phyloP scores from a whole-genome alignment of 495 filamentous ascomycete genomes.

The Letharia columbiana region DNA sequence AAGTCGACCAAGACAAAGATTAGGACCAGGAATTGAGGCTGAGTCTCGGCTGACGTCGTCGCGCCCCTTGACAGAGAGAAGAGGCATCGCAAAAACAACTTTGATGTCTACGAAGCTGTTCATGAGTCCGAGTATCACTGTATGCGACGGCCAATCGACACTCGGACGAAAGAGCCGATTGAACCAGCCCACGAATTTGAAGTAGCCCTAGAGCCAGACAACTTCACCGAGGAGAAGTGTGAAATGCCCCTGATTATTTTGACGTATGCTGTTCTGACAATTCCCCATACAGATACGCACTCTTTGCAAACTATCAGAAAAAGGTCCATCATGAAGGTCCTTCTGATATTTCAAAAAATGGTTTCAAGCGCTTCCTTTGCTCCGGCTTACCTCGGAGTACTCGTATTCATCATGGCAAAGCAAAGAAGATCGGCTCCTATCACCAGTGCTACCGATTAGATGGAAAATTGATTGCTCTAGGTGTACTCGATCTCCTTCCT shows the following conservation, averaged over 20 bases:
- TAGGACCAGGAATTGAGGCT: not conserved
- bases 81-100: slow-evolving; percentile 59
- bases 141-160: slow-evolving; percentile 43
- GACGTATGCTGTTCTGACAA: not conserved
- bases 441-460: slow-evolving; percentile 94
- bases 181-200: slow-evolving; percentile 71
- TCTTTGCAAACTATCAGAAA: slow-evolving; percentile 83
- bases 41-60: slow-evolving; percentile 12
- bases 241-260: slow-evolving; percentile 10
- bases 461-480: slow-evolving; percentile 78
- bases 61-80: slow-evolving; percentile 49
- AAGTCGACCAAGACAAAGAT: not conserved
- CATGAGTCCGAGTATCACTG: slow-evolving; percentile 61
- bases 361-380: slow-evolving; percentile 83
- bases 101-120: slow-evolving; percentile 62
- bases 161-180: slow-evolving; percentile 45
- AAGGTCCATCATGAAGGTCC: slow-evolving; percentile 67
- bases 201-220: slow-evolving; percentile 71
- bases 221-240: slow-evolving; percentile 82
- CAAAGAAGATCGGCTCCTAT: slow-evolving; percentile 70
- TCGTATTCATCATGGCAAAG: slow-evolving; percentile 34
- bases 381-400: slow-evolving; percentile 59
- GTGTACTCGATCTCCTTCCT: slow-evolving; percentile 81
- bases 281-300: slow-evolving; percentile 37
- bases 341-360: slow-evolving; percentile 52